Evolutionary conservation across 2,329 filamentous ascomycete species (phyloP), one percentile per base, ranked within the genome.

Genomic region (Fusarium subglutinans): DNA sequence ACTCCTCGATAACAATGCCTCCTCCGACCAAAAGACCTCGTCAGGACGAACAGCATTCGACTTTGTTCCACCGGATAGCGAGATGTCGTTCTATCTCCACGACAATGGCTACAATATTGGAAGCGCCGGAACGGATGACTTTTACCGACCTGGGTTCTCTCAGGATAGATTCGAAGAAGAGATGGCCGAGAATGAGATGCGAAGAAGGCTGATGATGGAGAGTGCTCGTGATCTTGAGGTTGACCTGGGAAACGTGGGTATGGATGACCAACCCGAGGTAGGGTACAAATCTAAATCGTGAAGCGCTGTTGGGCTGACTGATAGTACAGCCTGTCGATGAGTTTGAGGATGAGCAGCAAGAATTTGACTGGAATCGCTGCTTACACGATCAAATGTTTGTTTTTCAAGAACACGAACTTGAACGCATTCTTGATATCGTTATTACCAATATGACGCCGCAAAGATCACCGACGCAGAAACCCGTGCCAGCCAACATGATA

Each of bases 301-400:
- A 22, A 30, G 33, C 17, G 5, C 10, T 41, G 50, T 37, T 30
- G 40, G 24, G 28, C 61, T 63, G 20, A 71, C 47, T 59, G 33
- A 68, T 40, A 24, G 44, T 33, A n/a, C 66, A 92, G 90, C 87
- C 90, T 24, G 87, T 89, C 22, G 94, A 96, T 68, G 95, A 98
- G 61, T 89, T 95, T 26, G 93, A 94, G 76, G 94, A 97, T 78
- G 95, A 98, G 66, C 90, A 92, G 64, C 95, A 97, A 79, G 96
- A 98, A 73, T 99, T 99, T 79, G 93, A 98, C 69, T 99, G 96
- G 96, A 93, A 93, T 73, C 89, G 93, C 77, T 99, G 96, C 82
- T 87, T 98, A 55, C 94, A 98, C 80, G 96, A 99, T 81, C 96
- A 99, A 82, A 99, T 99, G 96, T 99, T 99, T 81, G 96, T 99